Evolutionary conservation across 2,329 filamentous ascomycete species (phyloP).

Genomic region (Chaetomiaceae sp.): DNA sequence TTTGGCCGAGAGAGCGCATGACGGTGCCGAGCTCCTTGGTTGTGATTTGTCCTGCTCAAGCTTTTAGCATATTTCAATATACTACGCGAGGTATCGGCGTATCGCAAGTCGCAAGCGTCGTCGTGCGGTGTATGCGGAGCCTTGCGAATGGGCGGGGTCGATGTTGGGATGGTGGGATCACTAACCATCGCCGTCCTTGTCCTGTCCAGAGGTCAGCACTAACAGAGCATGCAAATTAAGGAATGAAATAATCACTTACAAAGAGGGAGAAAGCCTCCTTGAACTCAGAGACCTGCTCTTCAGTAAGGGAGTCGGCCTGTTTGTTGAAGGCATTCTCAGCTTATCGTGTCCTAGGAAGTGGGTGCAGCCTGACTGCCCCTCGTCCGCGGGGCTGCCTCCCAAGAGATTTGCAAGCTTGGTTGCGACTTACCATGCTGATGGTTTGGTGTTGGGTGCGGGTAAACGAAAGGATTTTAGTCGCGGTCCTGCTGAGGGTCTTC

Average conservation of each 20-base stretch:
- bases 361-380: conserved; percentile 20
- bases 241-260: conserved; percentile 56
- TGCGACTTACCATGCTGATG: conserved; percentile 24
- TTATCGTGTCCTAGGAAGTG: conserved; percentile 5
- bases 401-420: not conserved
- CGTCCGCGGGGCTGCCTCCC: conserved; percentile 22
- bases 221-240: not conserved
- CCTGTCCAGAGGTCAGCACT: conserved; percentile 47
- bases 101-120: not conserved
- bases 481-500: conserved; percentile 7
- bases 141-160: conserved; percentile 13
- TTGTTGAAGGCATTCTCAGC: conserved; percentile 22
- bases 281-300: conserved; percentile 99
- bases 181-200: conserved; percentile 90
- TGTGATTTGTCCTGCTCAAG: conserved; percentile 73
- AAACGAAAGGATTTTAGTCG: conserved; percentile 3
- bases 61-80: conserved; percentile 28
- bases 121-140: conserved; percentile 5
- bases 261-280: conserved; percentile 99
- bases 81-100: not conserved
- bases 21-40: conserved; percentile 87
- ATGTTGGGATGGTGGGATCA: conserved; percentile 29
- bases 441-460: not conserved
- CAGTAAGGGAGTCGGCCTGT: conserved; percentile 95
- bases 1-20: conserved; percentile 86